These are phyloP conservation scores for Mycena haematopus DNA, from an alignment of 768 basidiomycete species.

Conservation along the genomic window DNA sequence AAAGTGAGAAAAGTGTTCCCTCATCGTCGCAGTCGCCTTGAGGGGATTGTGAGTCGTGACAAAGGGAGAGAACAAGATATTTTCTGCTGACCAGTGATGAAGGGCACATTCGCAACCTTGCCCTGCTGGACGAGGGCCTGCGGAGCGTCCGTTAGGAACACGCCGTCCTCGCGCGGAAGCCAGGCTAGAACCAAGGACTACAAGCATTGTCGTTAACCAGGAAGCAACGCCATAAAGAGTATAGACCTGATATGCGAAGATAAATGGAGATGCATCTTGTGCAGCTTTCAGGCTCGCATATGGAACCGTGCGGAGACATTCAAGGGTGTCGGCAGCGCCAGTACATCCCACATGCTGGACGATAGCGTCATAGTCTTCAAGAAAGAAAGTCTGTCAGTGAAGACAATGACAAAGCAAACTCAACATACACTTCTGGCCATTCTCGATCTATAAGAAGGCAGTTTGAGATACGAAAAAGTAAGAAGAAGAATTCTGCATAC, in stretches of 20 bases:
- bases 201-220: not conserved
- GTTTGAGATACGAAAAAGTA: not conserved
- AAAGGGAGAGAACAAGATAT: slow-evolving; percentile 26
- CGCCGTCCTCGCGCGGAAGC: slow-evolving; percentile 33
- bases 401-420: not conserved
- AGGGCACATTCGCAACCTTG: slow-evolving; percentile 36
- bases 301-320: slow-evolving; percentile 47
- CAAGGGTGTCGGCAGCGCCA: slow-evolving; percentile 44
- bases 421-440: slow-evolving; percentile 48
- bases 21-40: slow-evolving; percentile 42
- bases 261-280: slow-evolving; percentile 45
- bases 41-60: slow-evolving; percentile 17
- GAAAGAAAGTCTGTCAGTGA: not conserved
- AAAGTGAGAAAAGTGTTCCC: slow-evolving; percentile 41
- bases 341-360: slow-evolving; percentile 42
- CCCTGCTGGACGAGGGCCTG: slow-evolving; percentile 50
- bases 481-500: not conserved
- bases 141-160: slow-evolving; percentile 44
- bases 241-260: slow-evolving; percentile 47
- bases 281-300: slow-evolving; percentile 46
- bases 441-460: slow-evolving; percentile 32
- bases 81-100: slow-evolving; percentile 34
- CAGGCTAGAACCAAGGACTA: slow-evolving; percentile 55
- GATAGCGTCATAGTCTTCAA: slow-evolving; percentile 47
- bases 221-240: not conserved